These are phyloP conservation scores for Oldenlandia corymbosa DNA, from an alignment of 257 asterid species.

Conservation along the genomic window DNA sequence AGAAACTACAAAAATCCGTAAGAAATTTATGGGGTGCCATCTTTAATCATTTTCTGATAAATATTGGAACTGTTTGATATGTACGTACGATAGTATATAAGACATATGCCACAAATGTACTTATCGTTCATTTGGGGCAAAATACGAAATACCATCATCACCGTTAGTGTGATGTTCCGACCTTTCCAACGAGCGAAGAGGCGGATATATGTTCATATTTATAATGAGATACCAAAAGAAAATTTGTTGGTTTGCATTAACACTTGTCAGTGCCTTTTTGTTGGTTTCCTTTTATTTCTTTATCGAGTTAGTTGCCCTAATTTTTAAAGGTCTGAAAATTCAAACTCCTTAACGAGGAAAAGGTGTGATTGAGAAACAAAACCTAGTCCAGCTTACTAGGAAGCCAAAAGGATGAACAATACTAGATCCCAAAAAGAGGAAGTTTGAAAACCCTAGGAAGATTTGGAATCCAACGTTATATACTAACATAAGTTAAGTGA, in stretches of 20 bases:
- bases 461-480: too few relatives aligned
- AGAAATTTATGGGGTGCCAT: too few relatives aligned
- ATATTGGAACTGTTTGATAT: too few relatives aligned
- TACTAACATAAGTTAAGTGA: not conserved
- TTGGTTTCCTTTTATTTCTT: not conserved
- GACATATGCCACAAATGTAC: too few relatives aligned
- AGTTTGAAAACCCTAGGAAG: not conserved
- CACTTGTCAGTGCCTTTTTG: not conserved
- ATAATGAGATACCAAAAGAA: too few relatives aligned
- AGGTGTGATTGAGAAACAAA: slow-evolving; percentile 16
- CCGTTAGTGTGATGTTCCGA: too few relatives aligned
- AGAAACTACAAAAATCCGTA: too few relatives aligned
- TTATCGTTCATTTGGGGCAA: not conserved
- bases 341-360: not conserved
- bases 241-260: too few relatives aligned
- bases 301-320: not conserved
- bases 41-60: too few relatives aligned
- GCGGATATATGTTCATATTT: too few relatives aligned
- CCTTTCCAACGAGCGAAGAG: too few relatives aligned
- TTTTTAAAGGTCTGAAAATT: not conserved
- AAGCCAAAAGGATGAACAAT: too few relatives aligned
- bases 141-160: not conserved
- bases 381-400: not conserved
- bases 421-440: not conserved
- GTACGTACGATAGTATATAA: not conserved